Base-by-base conservation (phyloP, 306 rosid genomes). In the Ammopiptanthus mongolicus region DNA sequence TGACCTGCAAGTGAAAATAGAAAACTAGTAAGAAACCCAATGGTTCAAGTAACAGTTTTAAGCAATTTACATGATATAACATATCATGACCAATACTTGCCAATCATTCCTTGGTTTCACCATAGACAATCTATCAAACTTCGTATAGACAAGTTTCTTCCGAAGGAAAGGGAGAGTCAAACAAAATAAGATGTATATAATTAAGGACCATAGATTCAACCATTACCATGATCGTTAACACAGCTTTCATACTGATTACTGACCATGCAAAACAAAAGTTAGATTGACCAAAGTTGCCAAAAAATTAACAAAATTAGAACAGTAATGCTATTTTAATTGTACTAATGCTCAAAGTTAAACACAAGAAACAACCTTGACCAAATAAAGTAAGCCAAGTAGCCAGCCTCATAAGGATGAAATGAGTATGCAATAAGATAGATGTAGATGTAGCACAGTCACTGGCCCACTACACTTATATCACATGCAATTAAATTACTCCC, bases 1-100 rank as follows among this genome's bases (percentile, higher is more conserved):
- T 89, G 95, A 76, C 95, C 95, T 89, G 84, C 39, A 75, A 52
- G 61, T 12, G 33, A 42, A 50, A 36, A 59, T 18, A 34, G 25
- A 65, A 55, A 31, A 29, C 22, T 15, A 65, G 77, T 80, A 55
- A 68, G 58, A n/a, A n/a, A n/a, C n/a, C n/a, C n/a, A n/a, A n/a
- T n/a, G n/a, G n/a, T n/a, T n/a, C n/a, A n/a, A n/a, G n/a, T n/a
- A n/a, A n/a, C n/a, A n/a, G n/a, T n/a, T n/a, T n/a, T n/a, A n/a
- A n/a, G n/a, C n/a, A n/a, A n/a, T 33, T 60, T 39, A 46, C 13
- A 22, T 46, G 52, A 50, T 29, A 46, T 12, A 36, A 7, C 39
- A 39, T 17, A 51, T 28, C 37, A 69, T 3, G 46, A 37, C 64
- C 2, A 56, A 69, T 28, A 44, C 69, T 42, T 60, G 64, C 21